Base-by-base conservation (phyloP, 2,329 filamentous ascomycete genomes). In the Penicillium psychrosexuale region DNA sequence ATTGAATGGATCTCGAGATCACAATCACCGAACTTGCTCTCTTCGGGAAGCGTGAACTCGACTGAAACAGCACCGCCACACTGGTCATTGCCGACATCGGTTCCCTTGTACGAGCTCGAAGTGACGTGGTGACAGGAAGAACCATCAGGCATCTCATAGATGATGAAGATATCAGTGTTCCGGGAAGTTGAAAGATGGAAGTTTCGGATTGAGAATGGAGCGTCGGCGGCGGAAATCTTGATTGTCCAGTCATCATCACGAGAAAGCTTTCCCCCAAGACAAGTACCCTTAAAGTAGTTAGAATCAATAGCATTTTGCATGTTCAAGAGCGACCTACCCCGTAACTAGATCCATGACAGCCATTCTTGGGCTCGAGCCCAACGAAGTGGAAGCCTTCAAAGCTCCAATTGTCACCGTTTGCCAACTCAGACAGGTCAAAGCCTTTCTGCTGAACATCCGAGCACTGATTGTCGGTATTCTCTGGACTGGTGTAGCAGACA, bases 41-140 rank as follows among this genome's bases (percentile, higher is more conserved):
- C 72, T 61, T 82, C 75, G 69, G 87, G 83, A 55, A 82, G 74
- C 56, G 78, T 75, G 70, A 96, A 85, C 50, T 83, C 84, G 57
- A 96, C 90, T 55, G 84, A 84, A 69, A 83, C 89, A 59, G 92
- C 91, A 73, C 91, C 91, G 83, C 91, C 92, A 72, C 92, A 97
- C 80, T 96, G 91, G 55, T 78, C 83, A 83, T 97, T 97, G 76
- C 84, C 76, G 64, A 96, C 80, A 51, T 82, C 83, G 53, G 84
- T 85, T 66, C 90, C 89, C 13, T 80, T 77, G 53, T 80, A 78
- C 60, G 80, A 83, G 82, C 90, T 93, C 50, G 78, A 68, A 61
- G 82, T 78, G 56, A 83, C 84, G 66, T 95, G 88, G 77, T 89
- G 92, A 84, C 92, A 97, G 57, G 73, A 82, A 15, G 83, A 86